phyloP scores from a whole-genome alignment of 495 filamentous ascomycete species.

The Xylaria flabelliformis region DNA sequence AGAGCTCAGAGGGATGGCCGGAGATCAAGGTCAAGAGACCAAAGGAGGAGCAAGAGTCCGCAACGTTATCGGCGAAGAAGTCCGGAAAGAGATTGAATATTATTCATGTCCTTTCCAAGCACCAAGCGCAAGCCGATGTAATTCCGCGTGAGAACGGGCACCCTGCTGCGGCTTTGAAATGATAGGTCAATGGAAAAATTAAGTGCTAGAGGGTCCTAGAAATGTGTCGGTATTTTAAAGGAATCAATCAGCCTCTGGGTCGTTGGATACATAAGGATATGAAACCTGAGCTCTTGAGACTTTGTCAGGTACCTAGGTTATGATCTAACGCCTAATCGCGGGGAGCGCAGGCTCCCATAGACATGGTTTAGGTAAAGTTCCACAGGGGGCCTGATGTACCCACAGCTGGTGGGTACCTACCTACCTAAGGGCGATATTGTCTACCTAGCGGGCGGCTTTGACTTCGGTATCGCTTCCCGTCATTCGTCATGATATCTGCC shows the following conservation, averaged over 20 bases:
- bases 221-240: neutral
- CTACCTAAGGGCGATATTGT: neutral
- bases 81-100: slow-evolving; percentile 21
- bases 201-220: neutral
- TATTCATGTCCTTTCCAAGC: neutral
- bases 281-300: neutral
- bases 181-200: neutral
- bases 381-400: neutral
- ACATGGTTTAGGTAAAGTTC: no score
- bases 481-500: neutral
- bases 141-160: neutral
- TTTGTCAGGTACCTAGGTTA: neutral
- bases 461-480: slow-evolving; percentile 1
- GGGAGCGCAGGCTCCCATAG: neutral
- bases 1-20: slow-evolving; percentile 29
- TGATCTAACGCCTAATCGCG: neutral
- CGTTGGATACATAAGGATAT: no score
- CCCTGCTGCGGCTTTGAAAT: neutral
- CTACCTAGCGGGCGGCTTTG: neutral
- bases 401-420: neutral
- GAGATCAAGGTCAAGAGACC: slow-evolving; percentile 32
- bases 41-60: slow-evolving; percentile 36
- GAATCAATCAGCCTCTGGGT: neutral
- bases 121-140: neutral
- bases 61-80: slow-evolving; percentile 25